Evolutionary conservation across 192 early-diverging fungal genomes (phyloP).

Genomic region (Chytriomyces sp.): DNA sequence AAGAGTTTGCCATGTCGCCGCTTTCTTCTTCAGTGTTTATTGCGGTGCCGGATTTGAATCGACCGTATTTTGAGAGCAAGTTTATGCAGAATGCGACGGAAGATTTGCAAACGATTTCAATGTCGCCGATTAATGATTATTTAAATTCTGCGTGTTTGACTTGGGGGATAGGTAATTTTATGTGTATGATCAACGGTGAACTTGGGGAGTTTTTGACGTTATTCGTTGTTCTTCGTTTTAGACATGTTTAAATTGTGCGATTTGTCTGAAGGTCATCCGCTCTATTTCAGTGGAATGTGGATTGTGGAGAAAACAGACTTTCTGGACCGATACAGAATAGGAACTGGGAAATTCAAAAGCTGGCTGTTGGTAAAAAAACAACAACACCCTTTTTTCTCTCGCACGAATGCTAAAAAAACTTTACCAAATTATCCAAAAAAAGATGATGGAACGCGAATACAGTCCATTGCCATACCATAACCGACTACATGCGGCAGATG

Average conservation of each 20-base stretch:
- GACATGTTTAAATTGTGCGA: slow-evolving; percentile 51
- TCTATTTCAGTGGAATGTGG: slow-evolving; percentile 49
- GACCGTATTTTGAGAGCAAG: slow-evolving; percentile 11
- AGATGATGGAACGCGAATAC: slow-evolving; percentile 57
- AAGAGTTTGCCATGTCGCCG: background rate
- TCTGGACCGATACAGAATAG: slow-evolving; percentile 35
- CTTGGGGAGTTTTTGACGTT: background rate
- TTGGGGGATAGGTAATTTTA: slow-evolving; percentile 24
- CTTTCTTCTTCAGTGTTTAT: background rate
- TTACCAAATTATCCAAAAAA: too few species aligned
- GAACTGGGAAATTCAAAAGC: slow-evolving; percentile 44
- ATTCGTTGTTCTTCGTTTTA: background rate
- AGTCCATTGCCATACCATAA: slow-evolving; percentile 62
- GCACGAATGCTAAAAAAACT: slow-evolving; percentile 13
- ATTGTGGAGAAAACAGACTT: slow-evolving; percentile 43
- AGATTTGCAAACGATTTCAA: slow-evolving; percentile 8
- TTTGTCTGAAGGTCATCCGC: slow-evolving; percentile 51
- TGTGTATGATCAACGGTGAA: background rate
- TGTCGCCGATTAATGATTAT: slow-evolving; percentile 7
- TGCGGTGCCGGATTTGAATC: slow-evolving; percentile 1
- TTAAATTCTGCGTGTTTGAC: slow-evolving; percentile 17
- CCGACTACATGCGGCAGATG: slow-evolving; percentile 61
- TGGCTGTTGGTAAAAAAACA: slow-evolving; percentile 47
- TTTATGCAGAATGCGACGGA: slow-evolving; percentile 2
- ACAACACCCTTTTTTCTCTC: slow-evolving; percentile 22